These are phyloP conservation scores for Hypoxylon intermedium DNA, from an alignment of 495 filamentous ascomycete genomes.

Conservation along the genomic window DNA sequence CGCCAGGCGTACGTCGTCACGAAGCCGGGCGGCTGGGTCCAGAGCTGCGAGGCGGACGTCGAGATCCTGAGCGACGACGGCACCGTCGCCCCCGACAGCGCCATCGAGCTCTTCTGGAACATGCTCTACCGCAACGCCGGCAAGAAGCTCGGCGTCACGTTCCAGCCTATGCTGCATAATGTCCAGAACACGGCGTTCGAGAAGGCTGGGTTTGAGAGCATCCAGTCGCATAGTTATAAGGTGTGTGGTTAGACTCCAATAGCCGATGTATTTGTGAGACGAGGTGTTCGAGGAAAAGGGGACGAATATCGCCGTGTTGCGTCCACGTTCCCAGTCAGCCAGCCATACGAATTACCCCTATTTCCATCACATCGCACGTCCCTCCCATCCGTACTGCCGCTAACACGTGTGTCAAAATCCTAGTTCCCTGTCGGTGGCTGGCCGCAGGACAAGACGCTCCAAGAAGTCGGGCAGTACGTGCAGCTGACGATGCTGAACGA, in stretches of 20 bases:
- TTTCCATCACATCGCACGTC: neutral
- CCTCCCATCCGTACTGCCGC: neutral
- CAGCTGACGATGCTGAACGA: slow-evolving; percentile 34
- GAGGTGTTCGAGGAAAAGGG: too few relatives aligned
- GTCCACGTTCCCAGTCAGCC: too few relatives aligned
- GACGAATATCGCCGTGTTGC: too few relatives aligned
- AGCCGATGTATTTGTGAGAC: too few relatives aligned
- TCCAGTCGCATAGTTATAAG: slow-evolving; percentile 23
- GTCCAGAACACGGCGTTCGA: slow-evolving; percentile 65
- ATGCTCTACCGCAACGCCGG: slow-evolving; percentile 44
- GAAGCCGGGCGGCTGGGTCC: slow-evolving; percentile 41
- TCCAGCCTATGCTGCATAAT: slow-evolving; percentile 44
- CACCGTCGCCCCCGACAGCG: slow-evolving; percentile 43
- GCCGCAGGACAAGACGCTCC: slow-evolving; percentile 61
- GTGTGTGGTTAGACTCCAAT: too few relatives aligned
- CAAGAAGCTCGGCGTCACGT: slow-evolving; percentile 25
- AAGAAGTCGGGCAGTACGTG: slow-evolving; percentile 43
- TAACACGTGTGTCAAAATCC: neutral
- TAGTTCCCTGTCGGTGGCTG: slow-evolving; percentile 34
- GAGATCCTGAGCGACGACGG: slow-evolving; percentile 41
- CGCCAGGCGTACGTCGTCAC: slow-evolving; percentile 33
- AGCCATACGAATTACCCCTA: too few relatives aligned
- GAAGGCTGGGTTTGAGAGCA: slow-evolving; percentile 64
- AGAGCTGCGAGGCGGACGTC: slow-evolving; percentile 40
- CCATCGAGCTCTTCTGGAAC: slow-evolving; percentile 47